Percentiles rank a stretch among this genome's conserved stretches.
These are phyloP conservation scores for Leccinum barrowsii DNA, from an alignment of 768 basidiomycete genomes.

Conservation along the genomic window DNA sequence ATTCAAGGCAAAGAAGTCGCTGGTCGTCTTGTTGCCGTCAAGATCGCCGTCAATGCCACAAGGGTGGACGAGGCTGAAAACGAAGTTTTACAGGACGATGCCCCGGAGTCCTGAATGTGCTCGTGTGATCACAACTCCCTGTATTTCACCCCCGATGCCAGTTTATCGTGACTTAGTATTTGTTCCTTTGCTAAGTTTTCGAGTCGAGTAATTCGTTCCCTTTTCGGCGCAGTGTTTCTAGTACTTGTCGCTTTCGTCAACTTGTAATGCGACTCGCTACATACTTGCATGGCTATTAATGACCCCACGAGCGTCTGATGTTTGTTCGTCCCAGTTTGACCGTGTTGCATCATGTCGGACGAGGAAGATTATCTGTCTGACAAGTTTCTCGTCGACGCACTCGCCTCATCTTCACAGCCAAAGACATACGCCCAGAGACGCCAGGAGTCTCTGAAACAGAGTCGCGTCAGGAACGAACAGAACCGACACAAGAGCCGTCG, in stretches of 20 bases:
- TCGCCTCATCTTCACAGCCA: constrained; percentile 34
- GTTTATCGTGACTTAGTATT: constrained; percentile 32
- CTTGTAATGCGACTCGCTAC: constrained; percentile 22
- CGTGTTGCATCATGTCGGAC: constrained; percentile 49
- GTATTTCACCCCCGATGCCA: constrained; percentile 22
- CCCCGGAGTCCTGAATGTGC: constrained; percentile 25
- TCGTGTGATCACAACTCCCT: constrained; percentile 8
- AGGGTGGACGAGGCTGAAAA: constrained; percentile 52
- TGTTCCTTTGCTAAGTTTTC: constrained; percentile 36
- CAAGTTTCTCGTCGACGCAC: constrained; percentile 64
- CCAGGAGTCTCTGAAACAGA: constrained; percentile 55
- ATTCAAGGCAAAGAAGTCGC: constrained; percentile 86
- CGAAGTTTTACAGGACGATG: constrained; percentile 31
- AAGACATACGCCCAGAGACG: constrained; percentile 72
- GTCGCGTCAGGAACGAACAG: constrained; percentile 63
- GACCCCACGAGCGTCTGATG: constrained; percentile 14
- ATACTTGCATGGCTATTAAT: constrained; percentile 29
- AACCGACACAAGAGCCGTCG: constrained; percentile 58
- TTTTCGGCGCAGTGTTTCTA: constrained; percentile 40
- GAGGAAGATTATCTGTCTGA: constrained; percentile 87
- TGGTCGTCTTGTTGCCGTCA: constrained; percentile 85
- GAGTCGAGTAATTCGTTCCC: constrained; percentile 28
- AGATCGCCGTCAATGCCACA: constrained; percentile 88
- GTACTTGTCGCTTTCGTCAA: constrained; percentile 27
- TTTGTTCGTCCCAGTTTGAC: constrained; percentile 18